These are phyloP conservation scores for Cystobasidium pallidum DNA, from an alignment of 1,284 basidiomycete species.

Conservation along the genomic window DNA sequence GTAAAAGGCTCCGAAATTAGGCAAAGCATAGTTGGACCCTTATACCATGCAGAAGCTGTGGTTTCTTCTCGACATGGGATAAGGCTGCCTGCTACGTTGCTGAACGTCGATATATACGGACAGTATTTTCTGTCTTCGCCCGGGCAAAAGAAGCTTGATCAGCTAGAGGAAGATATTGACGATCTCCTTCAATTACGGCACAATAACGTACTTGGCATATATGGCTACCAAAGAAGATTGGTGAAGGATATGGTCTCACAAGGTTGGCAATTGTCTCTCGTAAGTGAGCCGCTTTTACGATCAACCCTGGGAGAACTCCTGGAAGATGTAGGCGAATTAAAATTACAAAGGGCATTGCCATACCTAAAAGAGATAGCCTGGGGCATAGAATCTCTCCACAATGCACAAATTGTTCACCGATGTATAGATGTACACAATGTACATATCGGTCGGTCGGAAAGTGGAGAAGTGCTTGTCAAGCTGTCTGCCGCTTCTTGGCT, in stretches of 20 bases:
- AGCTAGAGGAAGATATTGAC: conserved; percentile 49
- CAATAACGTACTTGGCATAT: conserved; percentile 44
- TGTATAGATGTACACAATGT: conserved; percentile 12
- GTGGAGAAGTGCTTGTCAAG: conserved; percentile 32
- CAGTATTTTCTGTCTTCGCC: conserved; percentile 50
- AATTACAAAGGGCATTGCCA: conserved; percentile 47
- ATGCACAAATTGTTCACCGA: conserved; percentile 47
- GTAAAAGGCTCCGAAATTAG: conserved; percentile 26
- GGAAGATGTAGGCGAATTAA: conserved; percentile 48
- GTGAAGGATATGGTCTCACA: conserved; percentile 36
- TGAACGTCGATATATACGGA: conserved; percentile 49
- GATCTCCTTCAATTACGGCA: conserved; percentile 45
- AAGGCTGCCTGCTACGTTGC: conserved; percentile 41
- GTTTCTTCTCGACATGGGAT: conserved; percentile 28
- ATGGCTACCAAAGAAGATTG: conserved; percentile 47
- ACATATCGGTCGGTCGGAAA: conserved; percentile 30
- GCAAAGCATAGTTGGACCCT: conserved; percentile 23
- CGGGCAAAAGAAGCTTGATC: conserved; percentile 50
- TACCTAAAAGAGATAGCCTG: conserved; percentile 47
- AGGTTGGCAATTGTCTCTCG: conserved; percentile 48
- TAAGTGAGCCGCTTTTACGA: conserved; percentile 38
- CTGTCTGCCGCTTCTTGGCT: conserved; percentile 33
- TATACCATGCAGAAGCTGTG: conserved; percentile 41
- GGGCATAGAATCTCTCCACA: conserved; percentile 48
- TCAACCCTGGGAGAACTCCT: conserved; percentile 47